These are phyloP conservation scores for Ganoderma lingzhi DNA, from an alignment of 1,284 basidiomycete species.

Conservation along the genomic window DNA sequence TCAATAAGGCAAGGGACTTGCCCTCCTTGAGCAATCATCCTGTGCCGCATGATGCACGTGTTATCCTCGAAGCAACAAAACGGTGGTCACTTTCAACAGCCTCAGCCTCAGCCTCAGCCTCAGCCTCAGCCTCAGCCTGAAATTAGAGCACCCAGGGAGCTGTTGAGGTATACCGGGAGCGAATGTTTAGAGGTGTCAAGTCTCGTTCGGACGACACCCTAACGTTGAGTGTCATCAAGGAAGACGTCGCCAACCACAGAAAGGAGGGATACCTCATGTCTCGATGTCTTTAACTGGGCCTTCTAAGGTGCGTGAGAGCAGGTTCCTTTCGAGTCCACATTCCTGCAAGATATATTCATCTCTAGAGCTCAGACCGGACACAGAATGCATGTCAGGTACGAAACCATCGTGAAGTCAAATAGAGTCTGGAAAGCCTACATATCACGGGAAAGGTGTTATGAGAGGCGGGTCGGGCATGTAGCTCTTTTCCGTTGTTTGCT, in stretches of 20 bases:
- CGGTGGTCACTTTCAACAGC: too few species aligned
- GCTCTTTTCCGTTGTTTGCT: background rate
- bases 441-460: background rate
- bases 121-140: too few species aligned
- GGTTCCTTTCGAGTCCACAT: too few species aligned
- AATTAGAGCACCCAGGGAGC: too few species aligned
- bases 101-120: too few species aligned
- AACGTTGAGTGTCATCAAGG: background rate
- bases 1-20: conserved; percentile 6
- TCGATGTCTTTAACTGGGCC: background rate
- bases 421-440: background rate
- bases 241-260: background rate
- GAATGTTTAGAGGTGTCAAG: too few species aligned
- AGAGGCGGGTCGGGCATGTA: background rate
- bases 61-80: background rate
- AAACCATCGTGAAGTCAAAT: background rate
- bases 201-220: background rate
- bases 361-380: background rate
- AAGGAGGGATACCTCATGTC: background rate
- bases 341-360: background rate
- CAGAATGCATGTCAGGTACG: background rate
- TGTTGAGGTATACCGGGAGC: too few species aligned
- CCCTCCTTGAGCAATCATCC: background rate
- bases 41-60: background rate
- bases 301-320: too few species aligned